phyloP scores from a whole-genome alignment of 306 rosid genomes.

The Quercus bicolor region DNA sequence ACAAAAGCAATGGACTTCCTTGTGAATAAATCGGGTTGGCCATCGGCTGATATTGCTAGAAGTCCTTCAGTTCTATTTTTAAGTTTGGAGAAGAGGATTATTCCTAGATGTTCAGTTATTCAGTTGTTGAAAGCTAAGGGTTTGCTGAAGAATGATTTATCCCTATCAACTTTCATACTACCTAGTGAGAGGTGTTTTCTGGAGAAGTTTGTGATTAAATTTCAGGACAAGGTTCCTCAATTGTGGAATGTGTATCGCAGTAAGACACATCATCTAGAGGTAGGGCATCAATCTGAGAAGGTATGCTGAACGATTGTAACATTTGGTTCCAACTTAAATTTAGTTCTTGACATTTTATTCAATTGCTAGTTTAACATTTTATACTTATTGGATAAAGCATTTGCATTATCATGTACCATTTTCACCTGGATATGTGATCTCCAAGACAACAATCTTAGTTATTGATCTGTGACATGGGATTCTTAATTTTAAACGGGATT shows the following conservation, averaged over 20 bases:
- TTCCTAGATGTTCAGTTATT: constrained; percentile 26
- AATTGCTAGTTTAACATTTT: no score
- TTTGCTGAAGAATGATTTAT: constrained; percentile 1
- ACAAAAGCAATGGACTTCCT: constrained; percentile 17
- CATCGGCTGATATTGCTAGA: not conserved
- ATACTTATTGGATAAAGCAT: no score
- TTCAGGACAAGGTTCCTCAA: constrained; percentile 16
- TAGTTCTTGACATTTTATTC: no score
- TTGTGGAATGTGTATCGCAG: constrained; percentile 21
- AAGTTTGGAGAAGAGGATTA: constrained; percentile 31
- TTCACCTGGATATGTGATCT: no score
- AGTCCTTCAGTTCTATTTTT: not conserved
- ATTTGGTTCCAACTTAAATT: not conserved
- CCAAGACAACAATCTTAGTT: no score
- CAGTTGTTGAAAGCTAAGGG: constrained; percentile 23
- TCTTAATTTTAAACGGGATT: no score
- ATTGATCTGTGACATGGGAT: no score
- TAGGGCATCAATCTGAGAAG: not conserved
- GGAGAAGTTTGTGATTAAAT: constrained; percentile 23
- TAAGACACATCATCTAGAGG: not conserved
- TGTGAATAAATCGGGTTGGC: constrained; percentile 22
- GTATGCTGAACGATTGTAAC: not conserved
- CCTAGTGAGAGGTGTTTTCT: constrained; percentile 13
- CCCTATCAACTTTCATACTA: not conserved
- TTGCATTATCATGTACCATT: no score